Percentiles rank a stretch among this genome's conserved stretches.
phyloP scores from a whole-genome alignment of 768 basidiomycete species.

The Suillus cothurnatus region DNA sequence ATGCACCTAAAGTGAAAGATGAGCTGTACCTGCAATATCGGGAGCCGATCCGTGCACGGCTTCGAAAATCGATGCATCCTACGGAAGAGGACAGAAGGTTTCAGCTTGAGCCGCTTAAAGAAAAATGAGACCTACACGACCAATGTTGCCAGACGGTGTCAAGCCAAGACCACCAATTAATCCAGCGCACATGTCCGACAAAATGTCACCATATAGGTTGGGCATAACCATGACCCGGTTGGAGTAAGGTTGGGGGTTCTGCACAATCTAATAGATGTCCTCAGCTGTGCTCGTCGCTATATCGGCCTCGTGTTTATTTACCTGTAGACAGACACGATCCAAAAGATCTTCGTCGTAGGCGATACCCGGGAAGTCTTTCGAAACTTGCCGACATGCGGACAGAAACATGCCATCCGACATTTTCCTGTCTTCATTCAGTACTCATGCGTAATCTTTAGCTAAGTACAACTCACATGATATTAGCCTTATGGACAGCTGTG shows the following conservation, averaged over 20 bases:
- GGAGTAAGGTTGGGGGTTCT: conserved; percentile 90
- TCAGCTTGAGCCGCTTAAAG: conserved; percentile 18
- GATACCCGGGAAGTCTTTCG: conserved; percentile 93
- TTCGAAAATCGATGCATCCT: conserved; percentile 99
- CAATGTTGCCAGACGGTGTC: conserved; percentile 97
- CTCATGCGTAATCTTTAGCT: conserved; percentile 4
- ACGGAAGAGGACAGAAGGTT: conserved; percentile 13
- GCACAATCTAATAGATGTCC: conserved; percentile 66
- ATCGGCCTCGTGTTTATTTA: conserved; percentile 28
- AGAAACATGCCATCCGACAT: conserved; percentile 99
- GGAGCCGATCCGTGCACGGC: conserved; percentile 99
- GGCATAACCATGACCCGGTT: conserved; percentile 99
- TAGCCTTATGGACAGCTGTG: conserved; percentile 99
- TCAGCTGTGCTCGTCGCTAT: background rate
- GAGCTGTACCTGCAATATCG: conserved; percentile 85
- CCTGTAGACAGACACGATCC: conserved; percentile 94
- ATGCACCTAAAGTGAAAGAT: background rate
- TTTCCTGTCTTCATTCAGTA: conserved; percentile 65
- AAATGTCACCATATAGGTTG: conserved; percentile 93
- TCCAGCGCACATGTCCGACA: conserved; percentile 98
- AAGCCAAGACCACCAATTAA: conserved; percentile 97
- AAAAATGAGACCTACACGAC: conserved; percentile 58
- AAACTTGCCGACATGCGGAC: conserved; percentile 93
- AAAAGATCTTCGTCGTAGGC: conserved; percentile 96
- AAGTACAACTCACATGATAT: conserved; percentile 80